A percentile compares a stretch with the other conserved stretches of the same genome.
phyloP scores from a whole-genome alignment of 2,329 filamentous ascomycete species.

The Tolypocladium tropicale region DNA sequence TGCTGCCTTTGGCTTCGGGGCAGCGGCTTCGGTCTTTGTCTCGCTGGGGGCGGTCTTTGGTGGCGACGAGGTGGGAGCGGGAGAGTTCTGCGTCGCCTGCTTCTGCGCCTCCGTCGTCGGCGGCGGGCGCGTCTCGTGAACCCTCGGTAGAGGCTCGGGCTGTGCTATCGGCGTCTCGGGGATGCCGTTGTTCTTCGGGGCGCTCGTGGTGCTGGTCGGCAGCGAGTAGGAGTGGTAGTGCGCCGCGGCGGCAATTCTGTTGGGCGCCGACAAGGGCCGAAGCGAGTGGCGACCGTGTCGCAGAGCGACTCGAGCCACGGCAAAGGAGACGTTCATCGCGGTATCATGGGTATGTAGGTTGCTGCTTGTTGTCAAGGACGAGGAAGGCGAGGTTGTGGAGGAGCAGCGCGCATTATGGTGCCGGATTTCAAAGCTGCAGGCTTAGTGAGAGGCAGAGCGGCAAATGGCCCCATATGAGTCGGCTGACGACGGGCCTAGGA shows the following conservation, averaged over 20 bases:
- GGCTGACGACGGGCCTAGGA: constrained; percentile 14
- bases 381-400: background rate
- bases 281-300: constrained; percentile 27
- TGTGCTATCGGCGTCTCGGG: constrained; percentile 37
- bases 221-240: constrained; percentile 47
- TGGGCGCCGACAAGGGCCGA: constrained; percentile 31
- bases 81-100: constrained; percentile 8
- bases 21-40: constrained; percentile 37
- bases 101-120: constrained; percentile 11
- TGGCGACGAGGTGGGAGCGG: constrained; percentile 7
- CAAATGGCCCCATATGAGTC: constrained; percentile 7
- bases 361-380: background rate
- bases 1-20: constrained; percentile 52
- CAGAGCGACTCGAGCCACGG: constrained; percentile 28
- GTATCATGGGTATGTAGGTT: constrained; percentile 1
- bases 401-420: background rate
- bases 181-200: constrained; percentile 30
- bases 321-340: constrained; percentile 17
- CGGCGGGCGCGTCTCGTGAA: constrained; percentile 43
- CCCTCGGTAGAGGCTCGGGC: constrained; percentile 33
- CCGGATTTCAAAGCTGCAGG: constrained; percentile 15
- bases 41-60: constrained; percentile 28
- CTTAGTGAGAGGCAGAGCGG: constrained; percentile 15
- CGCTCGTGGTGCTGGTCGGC: constrained; percentile 28
- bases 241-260: constrained; percentile 18